These are phyloP conservation scores for Euphorbia schlechtendalii DNA, from an alignment of 441 rosid genomes.

Conservation along the genomic window DNA sequence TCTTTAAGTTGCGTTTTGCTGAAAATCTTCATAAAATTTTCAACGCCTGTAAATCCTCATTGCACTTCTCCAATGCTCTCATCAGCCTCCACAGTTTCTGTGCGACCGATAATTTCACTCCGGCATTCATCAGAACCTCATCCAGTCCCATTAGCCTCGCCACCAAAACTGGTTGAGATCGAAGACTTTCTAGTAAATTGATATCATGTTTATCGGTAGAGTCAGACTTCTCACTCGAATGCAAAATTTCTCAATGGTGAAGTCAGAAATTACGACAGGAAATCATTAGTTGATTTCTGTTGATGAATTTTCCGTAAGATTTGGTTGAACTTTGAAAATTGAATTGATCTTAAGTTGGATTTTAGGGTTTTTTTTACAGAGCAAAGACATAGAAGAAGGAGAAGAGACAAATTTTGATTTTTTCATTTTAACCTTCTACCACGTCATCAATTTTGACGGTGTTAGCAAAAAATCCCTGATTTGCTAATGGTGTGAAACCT, in stretches of 20 bases:
- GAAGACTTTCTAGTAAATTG: slow-evolving; percentile 17
- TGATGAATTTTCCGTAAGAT: slow-evolving; percentile 31
- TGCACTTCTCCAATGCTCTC: too few relatives aligned
- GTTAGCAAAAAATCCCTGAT: too few relatives aligned
- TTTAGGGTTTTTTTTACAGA: too few relatives aligned
- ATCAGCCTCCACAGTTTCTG: slow-evolving; percentile 50
- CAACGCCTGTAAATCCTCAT: slow-evolving; percentile 57
- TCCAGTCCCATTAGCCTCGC: slow-evolving; percentile 18
- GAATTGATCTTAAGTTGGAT: too few relatives aligned
- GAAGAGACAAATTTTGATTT: too few relatives aligned
- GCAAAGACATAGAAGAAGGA: too few relatives aligned
- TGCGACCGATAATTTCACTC: slow-evolving; percentile 6
- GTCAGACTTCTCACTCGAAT: slow-evolving; percentile 30
- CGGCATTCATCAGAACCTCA: not conserved
- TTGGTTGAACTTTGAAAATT: too few relatives aligned
- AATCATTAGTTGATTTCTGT: slow-evolving; percentile 12
- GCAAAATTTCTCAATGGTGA: slow-evolving; percentile 16
- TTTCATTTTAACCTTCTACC: too few relatives aligned
- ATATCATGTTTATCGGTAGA: slow-evolving; percentile 34
- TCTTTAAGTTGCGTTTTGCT: too few relatives aligned
- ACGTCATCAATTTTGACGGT: too few relatives aligned
- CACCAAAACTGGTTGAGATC: slow-evolving; percentile 5
- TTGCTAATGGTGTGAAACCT: too few relatives aligned
- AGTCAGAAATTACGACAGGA: not conserved
- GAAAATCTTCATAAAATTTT: too few relatives aligned